Base-by-base conservation (phyloP, 306 rosid genomes). In the Lablab purpureus region DNA sequence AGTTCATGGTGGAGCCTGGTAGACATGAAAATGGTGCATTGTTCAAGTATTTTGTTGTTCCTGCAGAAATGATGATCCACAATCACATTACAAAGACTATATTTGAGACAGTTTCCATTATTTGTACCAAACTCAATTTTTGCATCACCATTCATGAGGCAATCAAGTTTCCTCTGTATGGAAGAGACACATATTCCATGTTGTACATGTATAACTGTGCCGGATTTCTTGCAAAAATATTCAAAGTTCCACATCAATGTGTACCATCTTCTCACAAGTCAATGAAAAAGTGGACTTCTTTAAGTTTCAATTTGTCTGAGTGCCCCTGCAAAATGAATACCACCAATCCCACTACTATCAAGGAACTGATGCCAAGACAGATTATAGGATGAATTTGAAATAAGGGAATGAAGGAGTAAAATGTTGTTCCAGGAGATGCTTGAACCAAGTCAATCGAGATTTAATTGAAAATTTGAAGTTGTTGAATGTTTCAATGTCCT, bases 101-200 rank as follows among this genome's bases (percentile, higher is more conserved):
- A 41, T 74, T 14, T 59, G 50, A 43, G 15, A 19, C 76, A 28
- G 45, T 12, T 36, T 58, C 43, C 49, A 47, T 74, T 18, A 47
- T 45, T 56, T 52, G 46, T 30, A 60, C 46, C 37, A 11, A 19
- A 54, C 41, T 79, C 55, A 17, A 69, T 23, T 74, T 69, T 75
- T 27, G 67, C 18, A 32, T 28, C 34, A 67, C 60, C 36, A 5
- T 23, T 55, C 47, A 6, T 22, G 73, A 58, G 14, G 77, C 46
- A 27, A 11, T 25, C 73, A 17, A 58, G 36, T 62, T 52, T 71
- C 71, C 27, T 28, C 12, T 1, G n/a, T 10, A 43, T 18, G 7
- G 50, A 74, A 81, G 36, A 76, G 58, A 47, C 64, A n/a, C 56
- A 73, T 68, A 65, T 46, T 64, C 32, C 50, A 34, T 55, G 62